phyloP scores from a whole-genome alignment of 495 filamentous ascomycete genomes.

The Aspergillus ostianus region DNA sequence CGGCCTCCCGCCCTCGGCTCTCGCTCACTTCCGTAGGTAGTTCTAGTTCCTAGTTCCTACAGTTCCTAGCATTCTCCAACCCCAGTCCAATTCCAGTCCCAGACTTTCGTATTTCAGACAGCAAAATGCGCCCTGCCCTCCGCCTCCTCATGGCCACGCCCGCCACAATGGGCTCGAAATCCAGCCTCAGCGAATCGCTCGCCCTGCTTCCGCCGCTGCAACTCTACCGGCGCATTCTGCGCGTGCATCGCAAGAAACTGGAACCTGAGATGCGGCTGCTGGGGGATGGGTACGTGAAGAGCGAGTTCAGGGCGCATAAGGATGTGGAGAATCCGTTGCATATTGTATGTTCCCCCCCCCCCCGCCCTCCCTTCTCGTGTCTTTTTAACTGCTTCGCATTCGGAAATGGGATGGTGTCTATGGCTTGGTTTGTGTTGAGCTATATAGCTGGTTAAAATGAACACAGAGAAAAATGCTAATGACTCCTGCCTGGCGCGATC shows the following conservation, averaged over 20 bases:
- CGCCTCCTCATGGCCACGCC: slow-evolving; percentile 48
- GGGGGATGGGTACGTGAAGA: slow-evolving; percentile 88
- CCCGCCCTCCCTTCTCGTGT: too few relatives aligned
- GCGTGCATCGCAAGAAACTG: slow-evolving; percentile 78
- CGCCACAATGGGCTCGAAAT: slow-evolving; percentile 46
- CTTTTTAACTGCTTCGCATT: too few relatives aligned
- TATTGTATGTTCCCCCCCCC: slow-evolving; percentile 58
- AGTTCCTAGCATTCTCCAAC: too few relatives aligned
- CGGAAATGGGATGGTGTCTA: too few relatives aligned
- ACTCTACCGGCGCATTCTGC: slow-evolving; percentile 82
- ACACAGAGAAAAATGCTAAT: slow-evolving; percentile 1
- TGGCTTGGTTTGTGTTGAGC: too few relatives aligned
- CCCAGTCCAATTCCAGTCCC: background rate
- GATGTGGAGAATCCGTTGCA: slow-evolving; percentile 88
- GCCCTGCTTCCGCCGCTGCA: slow-evolving; percentile 88
- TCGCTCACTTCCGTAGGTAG: too few relatives aligned
- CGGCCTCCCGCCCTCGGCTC: too few relatives aligned
- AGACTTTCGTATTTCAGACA: background rate
- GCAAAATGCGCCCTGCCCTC: slow-evolving; percentile 19
- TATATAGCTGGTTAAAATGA: too few relatives aligned
- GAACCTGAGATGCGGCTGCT: slow-evolving; percentile 72
- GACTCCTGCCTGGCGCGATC: background rate
- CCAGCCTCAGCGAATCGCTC: slow-evolving; percentile 56
- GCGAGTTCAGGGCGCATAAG: slow-evolving; percentile 81
- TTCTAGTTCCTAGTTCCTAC: too few relatives aligned